Evolutionary conservation across 139 green algal genomes (phyloP).

Genomic region (Chlamydomonas sp.): DNA sequence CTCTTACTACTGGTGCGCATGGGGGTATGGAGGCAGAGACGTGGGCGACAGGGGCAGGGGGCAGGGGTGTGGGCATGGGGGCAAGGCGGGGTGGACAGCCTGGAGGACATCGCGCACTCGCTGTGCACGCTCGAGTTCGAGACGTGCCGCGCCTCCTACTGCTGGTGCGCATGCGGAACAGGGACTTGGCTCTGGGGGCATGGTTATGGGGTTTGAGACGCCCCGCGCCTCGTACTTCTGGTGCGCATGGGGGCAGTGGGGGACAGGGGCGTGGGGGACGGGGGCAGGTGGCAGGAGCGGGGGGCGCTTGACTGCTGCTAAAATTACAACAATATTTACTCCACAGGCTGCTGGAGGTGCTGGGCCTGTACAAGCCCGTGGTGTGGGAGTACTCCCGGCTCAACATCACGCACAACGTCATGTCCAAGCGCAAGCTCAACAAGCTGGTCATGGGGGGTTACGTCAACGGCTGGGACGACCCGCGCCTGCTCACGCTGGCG

Average conservation of each 20-base stretch:
- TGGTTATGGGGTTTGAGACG: too few species aligned
- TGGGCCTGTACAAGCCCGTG: conserved; percentile 95
- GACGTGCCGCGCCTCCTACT: conserved; percentile 96
- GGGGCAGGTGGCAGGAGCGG: too few species aligned
- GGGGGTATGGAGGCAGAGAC: too few species aligned
- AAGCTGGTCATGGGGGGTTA: conserved; percentile 84
- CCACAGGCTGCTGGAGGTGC: conserved; percentile 79
- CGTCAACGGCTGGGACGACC: conserved; percentile 98
- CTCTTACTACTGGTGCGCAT: too few species aligned
- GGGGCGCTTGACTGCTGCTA: background rate
- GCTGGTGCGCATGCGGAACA: conserved; percentile 74
- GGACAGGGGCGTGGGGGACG: too few species aligned
- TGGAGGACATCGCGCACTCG: conserved; percentile 99
- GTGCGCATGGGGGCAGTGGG: too few species aligned
- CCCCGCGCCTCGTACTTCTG: too few species aligned
- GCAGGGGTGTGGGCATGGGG: too few species aligned
- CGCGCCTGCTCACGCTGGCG: conserved; percentile 88
- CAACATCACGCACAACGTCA: conserved; percentile 97
- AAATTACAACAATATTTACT: background rate
- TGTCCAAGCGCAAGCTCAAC: conserved; percentile 98
- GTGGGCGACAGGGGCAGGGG: too few species aligned
- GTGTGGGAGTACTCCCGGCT: conserved; percentile 96
- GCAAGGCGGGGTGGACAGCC: conserved; percentile 71
- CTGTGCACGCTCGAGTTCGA: conserved; percentile 99
- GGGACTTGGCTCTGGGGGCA: too few species aligned